Conservation (phyloP, 192 early-diverging fungal species). For the Jimgerdemannia lactiflua region DNA sequence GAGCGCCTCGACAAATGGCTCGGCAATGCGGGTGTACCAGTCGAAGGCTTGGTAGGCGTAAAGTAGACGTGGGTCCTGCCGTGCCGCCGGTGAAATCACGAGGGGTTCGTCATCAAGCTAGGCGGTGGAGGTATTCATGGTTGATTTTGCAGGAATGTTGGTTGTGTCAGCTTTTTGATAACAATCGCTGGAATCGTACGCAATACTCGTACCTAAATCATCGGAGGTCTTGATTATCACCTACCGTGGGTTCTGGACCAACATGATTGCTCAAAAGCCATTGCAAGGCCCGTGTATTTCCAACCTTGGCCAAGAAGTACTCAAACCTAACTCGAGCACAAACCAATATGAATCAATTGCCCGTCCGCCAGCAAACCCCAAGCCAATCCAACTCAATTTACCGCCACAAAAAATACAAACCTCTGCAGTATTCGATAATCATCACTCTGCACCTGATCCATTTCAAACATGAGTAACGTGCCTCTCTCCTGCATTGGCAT, state of each 20-base stretch:
- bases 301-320: slow-evolving; percentile 12
- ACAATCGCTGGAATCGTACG: neutral
- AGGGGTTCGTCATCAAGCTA: slow-evolving; percentile 2
- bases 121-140: no score
- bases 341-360: neutral
- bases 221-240: neutral
- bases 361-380: no score
- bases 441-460: slow-evolving; percentile 9
- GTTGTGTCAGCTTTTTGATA: no score
- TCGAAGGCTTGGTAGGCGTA: slow-evolving; percentile 6
- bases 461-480: neutral
- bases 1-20: slow-evolving; percentile 2
- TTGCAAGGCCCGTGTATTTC: slow-evolving; percentile 6
- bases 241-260: neutral
- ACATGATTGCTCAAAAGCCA: slow-evolving; percentile 5
- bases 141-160: no score
- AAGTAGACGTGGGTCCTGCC: neutral
- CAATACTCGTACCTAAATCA: neutral
- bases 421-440: slow-evolving; percentile 8
- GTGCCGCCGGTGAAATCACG: neutral
- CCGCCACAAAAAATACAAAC: neutral
- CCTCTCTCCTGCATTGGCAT: neutral
- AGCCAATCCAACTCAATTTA: neutral
- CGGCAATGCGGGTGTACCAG: slow-evolving; percentile 1
- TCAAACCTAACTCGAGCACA: slow-evolving; percentile 5